These are phyloP conservation scores for Sedum album DNA, from an alignment of 164 flowering plant species.

Conservation along the genomic window DNA sequence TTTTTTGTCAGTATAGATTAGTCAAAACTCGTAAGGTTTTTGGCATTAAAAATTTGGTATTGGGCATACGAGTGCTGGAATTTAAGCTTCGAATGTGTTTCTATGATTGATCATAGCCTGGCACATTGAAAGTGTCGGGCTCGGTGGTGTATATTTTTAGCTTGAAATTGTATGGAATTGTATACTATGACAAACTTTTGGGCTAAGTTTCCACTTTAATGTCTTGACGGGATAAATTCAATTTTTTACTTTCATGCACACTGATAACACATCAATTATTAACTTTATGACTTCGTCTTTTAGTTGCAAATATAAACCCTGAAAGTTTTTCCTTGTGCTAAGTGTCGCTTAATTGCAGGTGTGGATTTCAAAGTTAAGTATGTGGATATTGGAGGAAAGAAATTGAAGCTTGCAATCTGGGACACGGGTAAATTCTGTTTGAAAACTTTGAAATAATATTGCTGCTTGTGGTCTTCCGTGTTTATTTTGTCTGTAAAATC, in stretches of 20 bases:
- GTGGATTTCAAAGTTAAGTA: constrained; percentile 88
- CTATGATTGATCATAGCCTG: background rate
- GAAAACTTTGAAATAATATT: background rate
- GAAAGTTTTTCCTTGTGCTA: background rate
- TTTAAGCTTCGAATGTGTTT: background rate
- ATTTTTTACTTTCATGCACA: background rate
- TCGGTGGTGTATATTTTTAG: background rate
- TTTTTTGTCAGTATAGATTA: no score
- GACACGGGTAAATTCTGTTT: constrained; percentile 50
- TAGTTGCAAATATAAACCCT: background rate
- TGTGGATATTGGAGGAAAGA: constrained; percentile 66
- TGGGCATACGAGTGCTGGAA: background rate
- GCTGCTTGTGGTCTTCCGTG: background rate
- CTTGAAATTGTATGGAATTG: background rate
- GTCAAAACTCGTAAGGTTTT: no score
- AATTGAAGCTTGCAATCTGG: constrained; percentile 90
- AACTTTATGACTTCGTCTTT: background rate
- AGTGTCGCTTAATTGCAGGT: constrained; percentile 28
- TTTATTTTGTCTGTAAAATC: background rate
- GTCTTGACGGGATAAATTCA: background rate
- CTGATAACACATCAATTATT: background rate
- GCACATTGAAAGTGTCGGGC: background rate
- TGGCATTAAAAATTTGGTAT: background rate
- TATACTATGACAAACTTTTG: background rate
- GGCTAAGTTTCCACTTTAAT: background rate